Evolutionary conservation across 345 rosid genomes (phyloP).

Genomic region (Eucalyptus decipiens): DNA sequence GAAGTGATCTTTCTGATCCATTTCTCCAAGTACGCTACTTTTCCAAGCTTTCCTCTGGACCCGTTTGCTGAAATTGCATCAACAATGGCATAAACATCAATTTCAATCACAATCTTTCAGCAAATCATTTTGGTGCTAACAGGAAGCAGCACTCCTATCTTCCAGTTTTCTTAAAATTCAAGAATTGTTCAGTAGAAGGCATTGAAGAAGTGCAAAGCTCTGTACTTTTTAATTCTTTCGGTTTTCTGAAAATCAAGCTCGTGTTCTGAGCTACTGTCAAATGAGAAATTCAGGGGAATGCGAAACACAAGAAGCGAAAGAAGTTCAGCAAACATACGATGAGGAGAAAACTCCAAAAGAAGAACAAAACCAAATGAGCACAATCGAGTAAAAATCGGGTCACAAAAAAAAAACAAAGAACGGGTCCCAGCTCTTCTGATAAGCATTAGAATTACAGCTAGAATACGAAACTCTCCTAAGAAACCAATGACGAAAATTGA

Average conservation of each 20-base stretch:
- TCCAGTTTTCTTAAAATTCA: neutral
- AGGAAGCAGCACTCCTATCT: neutral
- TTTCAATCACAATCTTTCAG: neutral
- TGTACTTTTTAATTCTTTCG: neutral
- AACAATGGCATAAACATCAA: neutral
- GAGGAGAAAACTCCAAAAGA: neutral
- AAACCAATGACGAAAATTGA: neutral
- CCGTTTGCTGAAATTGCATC: conserved; percentile 22
- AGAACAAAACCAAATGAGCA: neutral
- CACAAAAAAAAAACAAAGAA: neutral
- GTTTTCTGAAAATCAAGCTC: neutral
- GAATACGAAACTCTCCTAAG: neutral
- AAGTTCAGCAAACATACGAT: neutral
- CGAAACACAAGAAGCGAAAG: neutral
- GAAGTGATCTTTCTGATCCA: conserved; percentile 41
- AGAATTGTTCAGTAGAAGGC: neutral
- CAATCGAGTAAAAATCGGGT: neutral
- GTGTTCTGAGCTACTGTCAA: neutral
- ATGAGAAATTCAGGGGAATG: neutral
- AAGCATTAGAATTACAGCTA: neutral
- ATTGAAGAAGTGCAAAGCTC: neutral
- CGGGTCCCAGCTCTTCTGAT: neutral
- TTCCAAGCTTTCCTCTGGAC: conserved; percentile 39
- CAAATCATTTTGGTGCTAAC: neutral
- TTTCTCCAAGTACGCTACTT: conserved; percentile 50